These are phyloP conservation scores for Globisporangium cederbergense DNA, from an alignment of 352 stramenopile species.

Conservation along the genomic window DNA sequence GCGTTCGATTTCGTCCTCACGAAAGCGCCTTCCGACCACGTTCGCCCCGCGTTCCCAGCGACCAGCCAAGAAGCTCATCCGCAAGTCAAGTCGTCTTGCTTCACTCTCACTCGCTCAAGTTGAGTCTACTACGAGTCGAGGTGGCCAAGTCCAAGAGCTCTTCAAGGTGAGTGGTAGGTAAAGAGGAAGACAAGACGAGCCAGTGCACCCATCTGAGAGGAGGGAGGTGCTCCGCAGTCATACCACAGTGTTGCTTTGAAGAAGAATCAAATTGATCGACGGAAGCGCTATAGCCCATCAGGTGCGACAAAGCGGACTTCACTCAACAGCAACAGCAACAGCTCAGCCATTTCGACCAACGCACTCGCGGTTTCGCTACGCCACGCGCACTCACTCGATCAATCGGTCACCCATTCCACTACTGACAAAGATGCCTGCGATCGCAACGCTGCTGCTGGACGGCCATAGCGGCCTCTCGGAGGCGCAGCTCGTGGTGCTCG, in stretches of 20 bases:
- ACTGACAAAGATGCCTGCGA: conserved; percentile 7
- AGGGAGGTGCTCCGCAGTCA: not conserved
- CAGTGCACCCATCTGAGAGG: not conserved
- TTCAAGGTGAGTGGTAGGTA: not conserved
- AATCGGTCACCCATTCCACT: not conserved
- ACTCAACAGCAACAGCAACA: not conserved
- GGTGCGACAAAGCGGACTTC: conserved; percentile 5
- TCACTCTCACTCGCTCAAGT: not conserved
- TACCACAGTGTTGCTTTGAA: not conserved
- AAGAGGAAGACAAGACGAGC: not conserved
- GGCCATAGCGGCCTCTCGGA: conserved; percentile 31
- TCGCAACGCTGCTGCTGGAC: conserved; percentile 18
- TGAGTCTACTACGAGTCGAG: not conserved
- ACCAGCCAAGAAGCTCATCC: too few species aligned
- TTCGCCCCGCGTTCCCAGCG: too few species aligned
- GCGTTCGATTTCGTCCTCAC: too few species aligned
- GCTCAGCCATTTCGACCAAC: too few species aligned
- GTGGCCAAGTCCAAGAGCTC: not conserved
- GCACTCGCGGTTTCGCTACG: conserved; percentile 4
- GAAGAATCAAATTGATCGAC: not conserved
- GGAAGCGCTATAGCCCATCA: not conserved
- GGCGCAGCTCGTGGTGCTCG: conserved; percentile 48
- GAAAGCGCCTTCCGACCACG: too few species aligned
- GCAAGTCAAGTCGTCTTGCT: too few species aligned
- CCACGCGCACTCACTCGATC: not conserved